These are phyloP conservation scores for Microbotryum intermedium DNA, from an alignment of 1,284 basidiomycete species.

Conservation along the genomic window DNA sequence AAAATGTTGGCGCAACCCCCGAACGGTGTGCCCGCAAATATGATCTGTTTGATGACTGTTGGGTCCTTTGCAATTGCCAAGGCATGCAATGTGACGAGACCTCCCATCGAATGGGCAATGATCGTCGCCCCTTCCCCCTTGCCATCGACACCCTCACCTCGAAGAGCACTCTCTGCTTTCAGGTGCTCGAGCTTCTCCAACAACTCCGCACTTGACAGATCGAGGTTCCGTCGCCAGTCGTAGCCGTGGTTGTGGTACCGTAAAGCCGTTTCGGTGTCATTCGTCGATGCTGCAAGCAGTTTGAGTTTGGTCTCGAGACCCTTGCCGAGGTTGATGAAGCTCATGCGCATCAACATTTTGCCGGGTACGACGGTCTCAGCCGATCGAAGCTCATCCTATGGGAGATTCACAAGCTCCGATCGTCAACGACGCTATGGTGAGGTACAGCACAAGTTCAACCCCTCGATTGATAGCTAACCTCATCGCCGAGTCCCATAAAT, in stretches of 20 bases:
- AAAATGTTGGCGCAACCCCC: conserved; percentile 38
- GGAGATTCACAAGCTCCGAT: background rate
- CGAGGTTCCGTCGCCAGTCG: conserved; percentile 35
- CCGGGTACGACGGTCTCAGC: conserved; percentile 34
- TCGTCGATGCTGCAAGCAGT: background rate
- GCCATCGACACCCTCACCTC: conserved; percentile 17
- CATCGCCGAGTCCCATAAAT: conserved; percentile 33
- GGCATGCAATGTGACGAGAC: conserved; percentile 38
- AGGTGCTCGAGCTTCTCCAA: conserved; percentile 20
- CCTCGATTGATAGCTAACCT: conserved; percentile 20
- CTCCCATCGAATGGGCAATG: conserved; percentile 40
- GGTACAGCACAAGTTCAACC: background rate
- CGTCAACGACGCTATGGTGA: background rate
- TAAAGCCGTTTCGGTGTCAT: background rate
- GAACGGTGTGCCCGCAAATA: conserved; percentile 38
- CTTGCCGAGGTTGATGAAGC: conserved; percentile 36
- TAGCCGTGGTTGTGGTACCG: conserved; percentile 36
- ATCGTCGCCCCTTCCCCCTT: conserved; percentile 35
- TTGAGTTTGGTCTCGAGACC: conserved; percentile 31
- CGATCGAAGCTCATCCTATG: conserved; percentile 20
- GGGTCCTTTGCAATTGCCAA: conserved; percentile 34
- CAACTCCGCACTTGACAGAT: conserved; percentile 18
- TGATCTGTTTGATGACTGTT: conserved; percentile 35
- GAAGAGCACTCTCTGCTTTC: conserved; percentile 25
- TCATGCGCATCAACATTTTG: conserved; percentile 34